phyloP scores from a whole-genome alignment of 441 rosid genomes.

The Erodium moschatum region DNA sequence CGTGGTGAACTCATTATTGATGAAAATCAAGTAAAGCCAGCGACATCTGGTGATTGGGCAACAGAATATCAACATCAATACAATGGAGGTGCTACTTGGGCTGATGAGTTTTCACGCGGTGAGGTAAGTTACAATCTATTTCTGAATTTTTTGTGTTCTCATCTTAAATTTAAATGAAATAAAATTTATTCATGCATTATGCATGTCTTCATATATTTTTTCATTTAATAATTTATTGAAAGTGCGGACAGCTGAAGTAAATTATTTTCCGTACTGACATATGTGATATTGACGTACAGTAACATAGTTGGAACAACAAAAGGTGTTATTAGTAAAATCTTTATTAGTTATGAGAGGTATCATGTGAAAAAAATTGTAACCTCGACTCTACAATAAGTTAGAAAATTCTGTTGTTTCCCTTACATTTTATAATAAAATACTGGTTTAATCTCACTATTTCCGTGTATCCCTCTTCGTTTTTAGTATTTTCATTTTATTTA shows the following conservation, averaged over 20 bases:
- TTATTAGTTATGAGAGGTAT: background rate
- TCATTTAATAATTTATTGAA: background rate
- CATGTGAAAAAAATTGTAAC: background rate
- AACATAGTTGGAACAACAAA: background rate
- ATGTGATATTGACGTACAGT: background rate
- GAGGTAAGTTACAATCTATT: constrained; percentile 33
- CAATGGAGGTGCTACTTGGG: constrained; percentile 69
- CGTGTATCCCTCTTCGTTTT: background rate
- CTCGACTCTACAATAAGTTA: background rate
- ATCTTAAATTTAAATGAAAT: background rate
- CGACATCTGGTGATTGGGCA: constrained; percentile 74
- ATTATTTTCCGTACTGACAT: background rate
- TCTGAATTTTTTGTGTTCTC: background rate
- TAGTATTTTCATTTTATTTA: too few relatives aligned
- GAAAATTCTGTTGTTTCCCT: background rate
- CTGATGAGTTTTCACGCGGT: constrained; percentile 60
- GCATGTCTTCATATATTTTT: background rate
- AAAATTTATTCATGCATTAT: too few relatives aligned
- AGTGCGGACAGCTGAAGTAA: background rate
- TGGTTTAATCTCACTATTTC: background rate
- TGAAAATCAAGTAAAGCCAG: constrained; percentile 85
- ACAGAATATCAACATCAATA: constrained; percentile 73
- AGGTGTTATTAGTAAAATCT: background rate
- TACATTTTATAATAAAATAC: background rate
- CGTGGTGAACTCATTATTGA: constrained; percentile 94